phyloP scores from a whole-genome alignment of 768 basidiomycete genomes.

The Lactifluus echinatus region DNA sequence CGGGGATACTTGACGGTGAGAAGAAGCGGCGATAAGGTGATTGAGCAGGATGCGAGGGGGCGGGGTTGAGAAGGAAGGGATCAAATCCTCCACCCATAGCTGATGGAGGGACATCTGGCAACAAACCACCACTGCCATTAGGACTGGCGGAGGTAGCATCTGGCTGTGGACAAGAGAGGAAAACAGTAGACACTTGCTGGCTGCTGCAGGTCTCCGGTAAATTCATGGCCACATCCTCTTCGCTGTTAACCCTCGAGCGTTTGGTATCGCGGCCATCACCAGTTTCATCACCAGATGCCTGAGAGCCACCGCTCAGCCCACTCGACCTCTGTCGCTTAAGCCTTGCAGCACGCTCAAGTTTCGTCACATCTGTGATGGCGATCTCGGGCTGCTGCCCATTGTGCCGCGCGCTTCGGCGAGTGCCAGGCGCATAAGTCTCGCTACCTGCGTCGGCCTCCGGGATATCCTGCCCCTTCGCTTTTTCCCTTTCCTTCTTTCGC shows the following conservation, averaged over 20 bases:
- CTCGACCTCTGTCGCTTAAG: conserved; percentile 48
- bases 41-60: conserved; percentile 1
- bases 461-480: conserved; percentile 27
- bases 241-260: conserved; percentile 18
- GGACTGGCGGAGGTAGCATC: not conserved
- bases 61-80: conserved; percentile 16
- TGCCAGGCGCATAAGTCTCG: conserved; percentile 37
- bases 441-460: conserved; percentile 29
- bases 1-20: conserved; percentile 18
- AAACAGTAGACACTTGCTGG: conserved; percentile 12
- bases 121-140: conserved; percentile 2
- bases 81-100: conserved; percentile 17
- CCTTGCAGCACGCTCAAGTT: conserved; percentile 53
- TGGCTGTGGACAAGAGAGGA: conserved; percentile 7
- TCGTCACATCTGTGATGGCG: conserved; percentile 62
- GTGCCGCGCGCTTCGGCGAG: conserved; percentile 61
- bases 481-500: conserved; percentile 27
- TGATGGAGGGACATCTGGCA: conserved; percentile 9
- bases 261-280: conserved; percentile 16
- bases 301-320: conserved; percentile 29
- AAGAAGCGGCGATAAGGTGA: conserved; percentile 2
- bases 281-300: conserved; percentile 19
- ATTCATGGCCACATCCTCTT: conserved; percentile 19
- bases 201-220: not conserved
- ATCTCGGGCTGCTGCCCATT: conserved; percentile 68